These are phyloP conservation scores for Penicillium cinerascens DNA, from an alignment of 495 filamentous ascomycete species.

Conservation along the genomic window DNA sequence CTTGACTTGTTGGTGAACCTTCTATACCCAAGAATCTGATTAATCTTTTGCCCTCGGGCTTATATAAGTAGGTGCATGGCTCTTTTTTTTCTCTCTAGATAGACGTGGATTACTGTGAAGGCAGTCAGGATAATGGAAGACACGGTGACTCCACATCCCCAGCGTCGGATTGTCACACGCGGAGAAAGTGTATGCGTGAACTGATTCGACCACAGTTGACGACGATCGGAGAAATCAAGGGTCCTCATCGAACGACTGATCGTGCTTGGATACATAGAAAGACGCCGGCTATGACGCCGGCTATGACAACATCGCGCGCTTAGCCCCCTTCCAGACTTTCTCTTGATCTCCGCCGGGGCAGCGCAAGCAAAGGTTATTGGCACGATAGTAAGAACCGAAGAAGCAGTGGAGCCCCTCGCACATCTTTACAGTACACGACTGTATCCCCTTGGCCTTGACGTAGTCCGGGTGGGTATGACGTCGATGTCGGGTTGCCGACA, in stretches of 20 bases:
- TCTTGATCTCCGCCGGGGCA: neutral
- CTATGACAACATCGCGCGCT: neutral
- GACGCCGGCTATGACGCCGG: neutral
- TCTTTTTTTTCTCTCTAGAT: neutral
- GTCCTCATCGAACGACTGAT: neutral
- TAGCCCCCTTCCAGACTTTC: neutral
- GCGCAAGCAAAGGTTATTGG: neutral
- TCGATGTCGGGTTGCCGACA: neutral
- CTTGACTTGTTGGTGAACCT: neutral
- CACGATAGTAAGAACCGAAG: neutral
- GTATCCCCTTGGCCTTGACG: neutral
- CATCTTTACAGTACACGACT: too few species aligned
- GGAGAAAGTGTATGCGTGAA: neutral
- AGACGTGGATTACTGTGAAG: neutral
- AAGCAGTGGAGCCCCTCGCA: neutral
- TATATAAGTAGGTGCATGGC: neutral
- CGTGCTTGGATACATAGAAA: neutral
- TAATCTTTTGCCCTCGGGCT: neutral
- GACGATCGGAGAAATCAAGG: neutral
- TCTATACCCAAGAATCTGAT: neutral
- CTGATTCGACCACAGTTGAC: too few species aligned
- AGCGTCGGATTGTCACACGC: neutral
- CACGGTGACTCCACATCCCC: neutral
- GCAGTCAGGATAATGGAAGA: neutral
- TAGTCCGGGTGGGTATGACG: slow-evolving; percentile 1